Conservation (phyloP, 78 protist species). For the slime mould (Dictyostelium discoideum) region DNA sequence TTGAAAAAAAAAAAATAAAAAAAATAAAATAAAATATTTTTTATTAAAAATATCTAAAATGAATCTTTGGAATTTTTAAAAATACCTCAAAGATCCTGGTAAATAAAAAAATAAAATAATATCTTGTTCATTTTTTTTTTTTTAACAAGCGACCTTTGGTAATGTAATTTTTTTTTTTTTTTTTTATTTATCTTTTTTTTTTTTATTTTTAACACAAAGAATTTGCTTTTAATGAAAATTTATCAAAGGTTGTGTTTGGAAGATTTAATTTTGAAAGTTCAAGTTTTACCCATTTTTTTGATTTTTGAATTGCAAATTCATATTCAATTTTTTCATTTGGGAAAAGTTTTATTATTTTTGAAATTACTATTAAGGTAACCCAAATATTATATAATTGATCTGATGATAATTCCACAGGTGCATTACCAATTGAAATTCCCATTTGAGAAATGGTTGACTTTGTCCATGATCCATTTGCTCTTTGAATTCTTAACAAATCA, state of each 20-base stretch:
- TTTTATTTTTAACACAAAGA: no score
- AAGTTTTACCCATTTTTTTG: conserved; percentile 12
- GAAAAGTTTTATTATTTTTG: not conserved
- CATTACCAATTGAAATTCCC: not conserved
- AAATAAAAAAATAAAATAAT: no score
- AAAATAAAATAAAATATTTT: no score
- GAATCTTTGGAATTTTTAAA: no score
- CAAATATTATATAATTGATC: not conserved
- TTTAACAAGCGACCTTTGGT: no score
- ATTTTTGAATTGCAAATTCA: not conserved
- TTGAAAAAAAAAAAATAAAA: no score
- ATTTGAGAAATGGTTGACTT: not conserved
- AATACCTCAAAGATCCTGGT: no score
- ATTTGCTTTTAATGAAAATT: not conserved
- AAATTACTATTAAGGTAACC: conserved; percentile 8
- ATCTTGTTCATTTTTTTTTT: no score
- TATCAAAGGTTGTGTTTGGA: not conserved
- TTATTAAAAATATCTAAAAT: no score
- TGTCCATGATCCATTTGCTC: conserved; percentile 53
- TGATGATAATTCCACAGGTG: not conserved
- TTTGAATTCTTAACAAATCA: conserved; percentile 20
- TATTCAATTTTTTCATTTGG: not conserved
- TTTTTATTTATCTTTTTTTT: no score
- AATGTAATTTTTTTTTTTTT: no score
- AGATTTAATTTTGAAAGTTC: not conserved